Evolutionary conservation across 2,329 filamentous ascomycete species (phyloP), one percentile per base, ranked within the genome.

Genomic region (Penicillium sumatraense): DNA sequence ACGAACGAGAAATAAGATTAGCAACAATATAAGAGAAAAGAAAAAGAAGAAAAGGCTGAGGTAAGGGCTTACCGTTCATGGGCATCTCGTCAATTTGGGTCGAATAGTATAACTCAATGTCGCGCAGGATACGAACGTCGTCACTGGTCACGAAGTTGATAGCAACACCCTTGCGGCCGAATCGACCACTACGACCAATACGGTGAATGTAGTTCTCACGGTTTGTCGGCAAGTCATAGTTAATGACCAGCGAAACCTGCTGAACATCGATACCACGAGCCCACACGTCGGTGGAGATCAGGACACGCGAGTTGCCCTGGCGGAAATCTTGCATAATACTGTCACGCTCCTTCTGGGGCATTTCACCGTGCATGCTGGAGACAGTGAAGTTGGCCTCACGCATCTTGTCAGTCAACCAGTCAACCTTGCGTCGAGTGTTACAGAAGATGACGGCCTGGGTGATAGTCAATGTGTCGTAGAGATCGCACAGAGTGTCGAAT

Each of bases 311-410:
- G 77, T 93, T 97, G 67, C 95, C 95, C 68, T 93, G 96, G 73
- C 95, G 92, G 90, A 99, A 99, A 84, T 99, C 95, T 88, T 99
- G 96, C 95, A 99, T 99, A 80, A 99, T 99, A 75, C 96, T 85
- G 80, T 98, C 95, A 87, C 95, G 93, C 85, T 98, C 92, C 72
- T 81, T 83, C 84, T 97, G 93, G 80, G 96, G 92, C 95, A 99
- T 99, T 76, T 99, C 95, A 78, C 95, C 95, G 86, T 99, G 95
- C 95, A 99, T 98, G 81, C 93, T 93, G 35, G 93, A 97, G 78
- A 99, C 95, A 62, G 95, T 98, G 85, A 99, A 99, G 82, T 99
- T 93, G 83, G 92, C 91, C 71, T 90, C 90, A 71, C 91, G 96
- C 77, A 99, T 92, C 88, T 98, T 98, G 82, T 98, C 93, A 68